Conservation (phyloP, 2,329 filamentous ascomycete species). For the Paecilomyces variotii region DNA sequence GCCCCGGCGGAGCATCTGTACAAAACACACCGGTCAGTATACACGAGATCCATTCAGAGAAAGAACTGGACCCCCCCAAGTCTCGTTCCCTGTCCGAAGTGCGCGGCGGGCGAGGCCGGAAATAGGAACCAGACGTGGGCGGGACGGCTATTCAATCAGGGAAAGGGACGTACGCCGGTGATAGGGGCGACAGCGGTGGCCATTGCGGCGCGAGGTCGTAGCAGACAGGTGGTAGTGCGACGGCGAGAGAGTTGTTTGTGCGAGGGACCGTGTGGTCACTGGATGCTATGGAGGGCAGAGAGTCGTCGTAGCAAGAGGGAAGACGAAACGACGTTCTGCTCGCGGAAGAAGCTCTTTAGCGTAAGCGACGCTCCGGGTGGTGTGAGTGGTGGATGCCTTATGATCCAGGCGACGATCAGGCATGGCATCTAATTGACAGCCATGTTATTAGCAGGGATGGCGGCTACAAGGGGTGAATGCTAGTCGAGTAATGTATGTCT, state of each 20-base stretch:
- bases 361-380: slow-evolving; percentile 21
- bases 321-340: slow-evolving; percentile 10
- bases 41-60: not conserved
- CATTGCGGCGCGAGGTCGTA: slow-evolving; percentile 26
- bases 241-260: not conserved
- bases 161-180: slow-evolving; percentile 36
- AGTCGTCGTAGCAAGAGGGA: not conserved
- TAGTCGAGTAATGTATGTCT: not conserved
- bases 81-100: not conserved
- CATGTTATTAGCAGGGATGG: not conserved
- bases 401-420: not conserved
- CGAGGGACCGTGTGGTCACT: not conserved
- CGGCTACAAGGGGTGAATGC: not conserved
- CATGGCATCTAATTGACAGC: not conserved
- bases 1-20: slow-evolving; percentile 57
- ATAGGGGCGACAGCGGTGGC: slow-evolving; percentile 37
- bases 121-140: not conserved
- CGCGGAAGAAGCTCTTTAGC: slow-evolving; percentile 28
- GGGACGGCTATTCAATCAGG: not conserved
- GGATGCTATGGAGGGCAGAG: not conserved
- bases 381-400: slow-evolving; percentile 18
- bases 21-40: not conserved
- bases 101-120: not conserved
- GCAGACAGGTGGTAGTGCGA: not conserved
- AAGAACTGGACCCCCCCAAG: not conserved